Base-by-base conservation (phyloP, 305 asterid species). In the Fraxinus ornus region DNA sequence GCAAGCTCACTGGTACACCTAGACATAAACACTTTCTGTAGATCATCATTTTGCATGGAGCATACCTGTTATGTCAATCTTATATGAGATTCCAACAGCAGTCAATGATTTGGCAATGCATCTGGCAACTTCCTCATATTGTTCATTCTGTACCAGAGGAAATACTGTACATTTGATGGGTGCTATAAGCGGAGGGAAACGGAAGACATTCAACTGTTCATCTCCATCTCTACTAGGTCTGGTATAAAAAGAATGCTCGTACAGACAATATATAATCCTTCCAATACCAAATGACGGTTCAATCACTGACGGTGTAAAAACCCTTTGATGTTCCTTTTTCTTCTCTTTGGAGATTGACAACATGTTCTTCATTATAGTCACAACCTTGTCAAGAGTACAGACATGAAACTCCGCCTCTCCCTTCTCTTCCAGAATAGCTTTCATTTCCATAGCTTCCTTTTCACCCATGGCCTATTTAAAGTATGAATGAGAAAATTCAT, bases 211-310 rank as follows among this genome's bases (percentile, higher is more conserved):
- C 85, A 91, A 79, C 86, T 91, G 98, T 35, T 94, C 97, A 78
- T 93, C 97, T 30, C 98, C 97, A 60, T 88, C 97, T 88, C 80
- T 91, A 83, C 90, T 91, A 39, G 97, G 74, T 79, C 98, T 89
- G 7, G 97, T 92, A 80, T 92, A 92, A 83, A 95, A 94, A 13
- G 95, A 90, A 88, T 95, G 99, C 84, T 95, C 99, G 36, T 88
- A 94, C 66, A 94, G 95, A 86, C 98, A 95, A 85, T 95, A 95
- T 80, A 95, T 94, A 78, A 95, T 95, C 87, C 98, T 88, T 81
- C 98, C 98, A 78, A 94, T 92, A 35, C 98, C 98, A 81, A 95
- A 95, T 49, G 97, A 95, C 55, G 98, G 98, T 75, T 95, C 98
- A 79, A 95, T 95, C 75, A 94, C 98, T 30, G 98, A 92, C 0